phyloP scores from a whole-genome alignment of 192 early-diverging fungal genomes.

The Glomus cerebriforme region DNA sequence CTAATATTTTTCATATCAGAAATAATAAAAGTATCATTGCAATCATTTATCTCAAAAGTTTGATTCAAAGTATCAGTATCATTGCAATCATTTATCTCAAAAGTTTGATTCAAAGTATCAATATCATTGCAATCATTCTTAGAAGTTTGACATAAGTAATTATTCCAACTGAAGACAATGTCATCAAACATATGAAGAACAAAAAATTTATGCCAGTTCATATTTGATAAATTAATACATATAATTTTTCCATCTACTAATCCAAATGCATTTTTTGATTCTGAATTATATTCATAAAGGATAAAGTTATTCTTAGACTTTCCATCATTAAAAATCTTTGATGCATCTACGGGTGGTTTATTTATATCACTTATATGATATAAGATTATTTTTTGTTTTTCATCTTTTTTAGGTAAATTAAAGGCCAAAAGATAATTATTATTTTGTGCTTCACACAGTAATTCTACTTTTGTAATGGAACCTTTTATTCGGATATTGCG shows the following conservation, averaged over 20 bases:
- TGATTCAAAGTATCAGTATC: background rate
- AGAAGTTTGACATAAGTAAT: background rate
- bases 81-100: background rate
- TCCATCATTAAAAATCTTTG: background rate
- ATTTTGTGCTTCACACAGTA: background rate
- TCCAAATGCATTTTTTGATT: background rate
- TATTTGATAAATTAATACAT: background rate
- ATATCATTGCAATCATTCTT: background rate
- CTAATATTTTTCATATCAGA: background rate
- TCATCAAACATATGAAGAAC: background rate
- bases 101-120: background rate
- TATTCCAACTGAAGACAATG: background rate
- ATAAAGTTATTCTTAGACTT: background rate
- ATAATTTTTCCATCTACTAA: background rate
- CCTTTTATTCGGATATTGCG: background rate
- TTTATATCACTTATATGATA: background rate
- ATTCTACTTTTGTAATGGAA: background rate
- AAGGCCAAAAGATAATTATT: background rate
- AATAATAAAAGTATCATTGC: background rate
- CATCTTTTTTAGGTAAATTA: background rate
- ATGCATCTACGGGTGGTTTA: background rate
- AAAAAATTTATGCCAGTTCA: background rate
- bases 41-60: background rate
- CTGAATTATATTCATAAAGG: background rate
- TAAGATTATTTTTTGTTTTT: background rate